Conservation (phyloP, 192 early-diverging fungal species). For the Helicostylum pulchrum region DNA sequence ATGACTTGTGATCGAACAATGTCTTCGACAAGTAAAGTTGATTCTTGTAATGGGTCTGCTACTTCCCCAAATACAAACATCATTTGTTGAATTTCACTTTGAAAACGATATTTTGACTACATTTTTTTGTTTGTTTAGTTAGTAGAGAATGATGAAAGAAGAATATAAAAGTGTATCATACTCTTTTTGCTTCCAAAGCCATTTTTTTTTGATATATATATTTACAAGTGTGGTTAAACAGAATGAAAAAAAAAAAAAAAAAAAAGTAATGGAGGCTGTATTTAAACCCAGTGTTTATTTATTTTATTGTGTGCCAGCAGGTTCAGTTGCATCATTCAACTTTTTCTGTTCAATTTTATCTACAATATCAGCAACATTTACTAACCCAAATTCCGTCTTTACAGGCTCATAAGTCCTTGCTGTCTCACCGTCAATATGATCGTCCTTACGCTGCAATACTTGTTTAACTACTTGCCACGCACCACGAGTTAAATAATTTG, state of each 20-base stretch:
- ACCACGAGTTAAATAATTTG: slow-evolving; percentile 42
- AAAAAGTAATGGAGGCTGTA: background rate
- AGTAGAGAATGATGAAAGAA: background rate
- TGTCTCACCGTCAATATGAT: background rate
- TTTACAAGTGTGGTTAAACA: background rate
- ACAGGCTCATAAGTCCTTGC: background rate
- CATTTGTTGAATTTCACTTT: slow-evolving; percentile 92
- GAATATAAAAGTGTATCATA: background rate
- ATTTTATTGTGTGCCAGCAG: too few relatives aligned
- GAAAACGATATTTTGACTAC: slow-evolving; percentile 33
- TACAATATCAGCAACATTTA: slow-evolving; percentile 13
- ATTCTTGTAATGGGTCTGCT: slow-evolving; percentile 82
- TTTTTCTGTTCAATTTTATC: background rate
- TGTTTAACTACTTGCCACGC: slow-evolving; percentile 29
- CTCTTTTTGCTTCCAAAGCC: background rate
- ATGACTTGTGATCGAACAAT: slow-evolving; percentile 93
- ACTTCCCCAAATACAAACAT: slow-evolving; percentile 99
- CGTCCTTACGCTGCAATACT: background rate
- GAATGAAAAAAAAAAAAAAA: background rate
- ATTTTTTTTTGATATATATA: background rate
- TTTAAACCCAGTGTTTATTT: too few relatives aligned
- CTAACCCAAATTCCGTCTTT: slow-evolving; percentile 23
- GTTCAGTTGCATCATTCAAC: background rate
- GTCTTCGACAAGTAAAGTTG: slow-evolving; percentile 90
- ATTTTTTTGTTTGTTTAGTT: background rate